phyloP scores from a whole-genome alignment of 306 rosid genomes.

The Malus fusca region DNA sequence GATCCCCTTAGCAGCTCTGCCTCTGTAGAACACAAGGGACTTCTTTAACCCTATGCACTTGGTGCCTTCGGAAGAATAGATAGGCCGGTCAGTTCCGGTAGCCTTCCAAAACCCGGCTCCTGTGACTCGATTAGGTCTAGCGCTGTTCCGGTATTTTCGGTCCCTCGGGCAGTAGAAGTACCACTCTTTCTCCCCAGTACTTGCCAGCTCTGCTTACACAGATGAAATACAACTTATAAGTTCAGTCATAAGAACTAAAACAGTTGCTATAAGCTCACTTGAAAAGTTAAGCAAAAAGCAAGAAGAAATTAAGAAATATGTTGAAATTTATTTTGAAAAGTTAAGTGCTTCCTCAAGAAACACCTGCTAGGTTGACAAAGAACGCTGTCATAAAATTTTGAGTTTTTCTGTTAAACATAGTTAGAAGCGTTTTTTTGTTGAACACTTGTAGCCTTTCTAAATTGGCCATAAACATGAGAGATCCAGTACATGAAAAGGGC shows the following conservation, averaged over 20 bases:
- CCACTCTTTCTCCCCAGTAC: slow-evolving; percentile 73
- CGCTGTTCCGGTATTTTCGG: slow-evolving; percentile 63
- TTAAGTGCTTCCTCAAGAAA: not conserved
- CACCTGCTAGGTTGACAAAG: too few relatives aligned
- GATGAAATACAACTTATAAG: not conserved
- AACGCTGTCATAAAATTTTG: too few relatives aligned
- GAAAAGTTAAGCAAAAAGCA: not conserved
- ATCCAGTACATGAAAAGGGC: not conserved
- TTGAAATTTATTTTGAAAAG: too few relatives aligned
- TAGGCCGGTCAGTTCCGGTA: slow-evolving; percentile 75
- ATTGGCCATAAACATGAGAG: not conserved
- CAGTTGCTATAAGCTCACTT: not conserved
- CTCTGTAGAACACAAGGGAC: slow-evolving; percentile 77
- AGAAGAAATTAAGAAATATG: not conserved
- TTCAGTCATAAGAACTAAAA: not conserved
- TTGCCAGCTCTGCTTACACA: slow-evolving; percentile 44
- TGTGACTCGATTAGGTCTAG: slow-evolving; percentile 71
- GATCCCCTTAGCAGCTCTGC: slow-evolving; percentile 66
- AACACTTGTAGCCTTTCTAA: not conserved
- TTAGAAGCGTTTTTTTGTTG: too few relatives aligned
- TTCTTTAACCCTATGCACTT: slow-evolving; percentile 79
- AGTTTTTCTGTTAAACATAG: not conserved
- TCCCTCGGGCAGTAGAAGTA: slow-evolving; percentile 82
- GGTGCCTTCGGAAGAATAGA: slow-evolving; percentile 53
- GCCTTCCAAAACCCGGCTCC: slow-evolving; percentile 86